Conservation (phyloP, 257 asterid species). For the Paulownia fortunei region DNA sequence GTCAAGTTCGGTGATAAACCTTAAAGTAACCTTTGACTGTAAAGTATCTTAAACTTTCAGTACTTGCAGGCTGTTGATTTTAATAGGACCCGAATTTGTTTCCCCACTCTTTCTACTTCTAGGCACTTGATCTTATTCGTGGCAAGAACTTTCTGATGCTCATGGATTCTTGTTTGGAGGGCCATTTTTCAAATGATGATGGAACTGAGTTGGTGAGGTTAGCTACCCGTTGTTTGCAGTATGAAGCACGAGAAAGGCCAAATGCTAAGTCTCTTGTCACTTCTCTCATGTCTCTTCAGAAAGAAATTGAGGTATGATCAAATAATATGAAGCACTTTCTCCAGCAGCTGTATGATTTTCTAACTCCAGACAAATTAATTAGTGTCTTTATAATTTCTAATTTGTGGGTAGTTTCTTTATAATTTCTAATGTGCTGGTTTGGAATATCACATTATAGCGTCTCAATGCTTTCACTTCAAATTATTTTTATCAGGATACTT, state of each 20-base stretch:
- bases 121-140: constrained; percentile 94
- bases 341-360: background rate
- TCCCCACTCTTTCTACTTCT: background rate
- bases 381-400: too few relatives aligned
- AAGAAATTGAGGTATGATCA: constrained; percentile 68
- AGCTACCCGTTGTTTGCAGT: constrained; percentile 87
- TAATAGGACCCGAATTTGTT: constrained; percentile 14
- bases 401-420: too few relatives aligned
- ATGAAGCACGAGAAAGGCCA: constrained; percentile 96
- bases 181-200: constrained; percentile 85
- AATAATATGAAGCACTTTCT: constrained; percentile 16
- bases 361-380: background rate
- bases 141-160: constrained; percentile 77
- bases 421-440: too few relatives aligned
- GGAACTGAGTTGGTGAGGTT: constrained; percentile 87
- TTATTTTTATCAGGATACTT: too few relatives aligned
- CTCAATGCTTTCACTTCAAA: too few relatives aligned
- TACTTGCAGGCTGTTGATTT: background rate
- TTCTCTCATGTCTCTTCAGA: constrained; percentile 73
- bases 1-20: background rate
- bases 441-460: too few relatives aligned
- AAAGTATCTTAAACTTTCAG: too few relatives aligned
- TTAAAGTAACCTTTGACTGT: background rate
- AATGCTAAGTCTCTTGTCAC: constrained; percentile 73
- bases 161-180: constrained; percentile 93